Evolutionary conservation across 2,329 filamentous ascomycete species (phyloP).

Genomic region (Moelleriella libera): DNA sequence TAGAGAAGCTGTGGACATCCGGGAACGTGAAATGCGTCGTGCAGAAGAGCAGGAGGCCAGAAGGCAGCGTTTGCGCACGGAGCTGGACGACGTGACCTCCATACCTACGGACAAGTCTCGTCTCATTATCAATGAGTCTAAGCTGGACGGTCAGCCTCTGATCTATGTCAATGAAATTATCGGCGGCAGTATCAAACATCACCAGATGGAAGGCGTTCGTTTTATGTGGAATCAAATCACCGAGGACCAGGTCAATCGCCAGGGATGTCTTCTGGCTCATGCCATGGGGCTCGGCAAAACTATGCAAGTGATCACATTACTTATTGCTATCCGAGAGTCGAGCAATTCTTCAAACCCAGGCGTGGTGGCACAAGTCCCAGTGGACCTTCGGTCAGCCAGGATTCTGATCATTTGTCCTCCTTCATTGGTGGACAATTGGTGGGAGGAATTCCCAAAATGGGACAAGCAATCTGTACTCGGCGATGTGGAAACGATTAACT

Average conservation of each 20-base stretch:
- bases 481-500: slow-evolving; percentile 38
- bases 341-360: slow-evolving; percentile 40
- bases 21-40: slow-evolving; percentile 40
- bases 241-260: slow-evolving; percentile 36
- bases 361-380: slow-evolving; percentile 53
- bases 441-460: slow-evolving; percentile 64
- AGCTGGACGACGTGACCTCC: slow-evolving; percentile 26
- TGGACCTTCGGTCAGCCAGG: slow-evolving; percentile 43
- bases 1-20: slow-evolving; percentile 30
- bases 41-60: slow-evolving; percentile 39
- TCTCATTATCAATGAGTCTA: slow-evolving; percentile 54
- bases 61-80: slow-evolving; percentile 28
- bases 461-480: slow-evolving; percentile 41
- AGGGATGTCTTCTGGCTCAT: slow-evolving; percentile 74
- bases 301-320: slow-evolving; percentile 78
- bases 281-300: slow-evolving; percentile 91
- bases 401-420: slow-evolving; percentile 66
- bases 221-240: slow-evolving; percentile 85
- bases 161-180: slow-evolving; percentile 54
- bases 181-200: slow-evolving; percentile 53
- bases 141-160: slow-evolving; percentile 42
- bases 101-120: slow-evolving; percentile 29
- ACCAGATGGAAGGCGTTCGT: slow-evolving; percentile 68
- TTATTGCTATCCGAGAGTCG: slow-evolving; percentile 59
- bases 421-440: slow-evolving; percentile 67